Percentiles rank a stretch among this genome's conserved stretches.
Evolutionary conservation across 2,329 filamentous ascomycete species (phyloP).

Genomic region (Didymella keratinophila): DNA sequence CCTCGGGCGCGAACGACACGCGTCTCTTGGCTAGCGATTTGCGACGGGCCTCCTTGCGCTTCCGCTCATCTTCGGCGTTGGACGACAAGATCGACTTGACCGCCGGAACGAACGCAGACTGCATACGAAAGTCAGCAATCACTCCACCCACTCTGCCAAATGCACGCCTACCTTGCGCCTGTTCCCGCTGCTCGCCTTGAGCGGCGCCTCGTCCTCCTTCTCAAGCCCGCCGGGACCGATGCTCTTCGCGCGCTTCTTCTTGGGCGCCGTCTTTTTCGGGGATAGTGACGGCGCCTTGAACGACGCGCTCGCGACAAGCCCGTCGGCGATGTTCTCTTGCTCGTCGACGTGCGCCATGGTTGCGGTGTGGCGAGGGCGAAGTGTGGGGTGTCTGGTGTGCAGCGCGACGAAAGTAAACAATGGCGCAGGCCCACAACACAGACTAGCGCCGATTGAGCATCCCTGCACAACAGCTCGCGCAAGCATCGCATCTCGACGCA

Average conservation of each 20-base stretch:
- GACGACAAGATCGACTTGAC: conserved; percentile 65
- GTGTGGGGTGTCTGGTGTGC: conserved; percentile 21
- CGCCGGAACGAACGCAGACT: conserved; percentile 58
- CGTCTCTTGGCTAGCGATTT: conserved; percentile 91
- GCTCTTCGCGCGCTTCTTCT: conserved; percentile 79
- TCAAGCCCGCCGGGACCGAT: conserved; percentile 91
- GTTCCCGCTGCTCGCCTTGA: conserved; percentile 79
- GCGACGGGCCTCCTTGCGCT: conserved; percentile 84
- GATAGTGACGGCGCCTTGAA: conserved; percentile 39
- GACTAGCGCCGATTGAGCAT: conserved; percentile 11
- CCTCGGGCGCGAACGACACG: conserved; percentile 96
- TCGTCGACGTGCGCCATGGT: conserved; percentile 57
- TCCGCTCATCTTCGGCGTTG: conserved; percentile 63
- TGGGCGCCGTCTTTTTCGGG: conserved; percentile 39
- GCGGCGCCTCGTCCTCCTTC: conserved; percentile 79
- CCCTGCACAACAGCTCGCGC: conserved; percentile 12
- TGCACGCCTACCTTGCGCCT: conserved; percentile 72
- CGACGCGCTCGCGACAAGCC: conserved; percentile 42
- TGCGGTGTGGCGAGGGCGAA: conserved; percentile 14
- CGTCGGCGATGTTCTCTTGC: conserved; percentile 73
- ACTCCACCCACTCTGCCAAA: neutral
- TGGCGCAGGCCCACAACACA: conserved; percentile 9
- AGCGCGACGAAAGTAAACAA: conserved; percentile 27
- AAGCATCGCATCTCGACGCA: neutral
- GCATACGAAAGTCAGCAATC: conserved; percentile 25